Base-by-base conservation (phyloP, 2,329 filamentous ascomycete species). In the Apiospora rasikravindrae region DNA sequence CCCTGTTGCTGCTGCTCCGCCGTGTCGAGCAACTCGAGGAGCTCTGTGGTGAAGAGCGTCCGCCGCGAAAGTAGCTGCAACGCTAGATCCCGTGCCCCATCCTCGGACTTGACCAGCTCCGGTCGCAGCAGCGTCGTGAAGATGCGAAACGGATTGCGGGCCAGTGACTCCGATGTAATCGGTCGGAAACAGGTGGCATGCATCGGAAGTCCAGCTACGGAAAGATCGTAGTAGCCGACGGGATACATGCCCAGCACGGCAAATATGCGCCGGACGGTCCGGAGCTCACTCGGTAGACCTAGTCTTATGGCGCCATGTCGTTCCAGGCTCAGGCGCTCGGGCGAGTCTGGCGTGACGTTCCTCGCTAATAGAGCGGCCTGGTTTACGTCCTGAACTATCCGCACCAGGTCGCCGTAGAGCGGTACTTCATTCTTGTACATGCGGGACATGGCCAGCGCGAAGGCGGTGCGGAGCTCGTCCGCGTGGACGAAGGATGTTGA, bases 101-200 rank as follows among this genome's bases (percentile, higher is more conserved):
- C 76, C 1, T 77, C 76, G 2, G 80, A 74, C 6, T 73, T 77
- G 19, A 88, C 73, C 2, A 86, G 77, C 3, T 86, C 84, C 24
- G 82, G 81, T 0, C 86, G 75, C 13, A 85, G 74, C 1, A 85
- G 74, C 2, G 82, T 83, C 1, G 83, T 82, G 71, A 85, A 84
- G 13, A 85, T 79, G 0, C 83, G 81, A 70, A 88, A 88, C 0
- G 86, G 86, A 69, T 87, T 84, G 22, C 74, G 75, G 2, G 76
- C 72, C 3, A 88, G 78, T 0, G 83, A 80, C 1, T 77, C 74
- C 0, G 73, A 69, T 6, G 75, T 78, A 0, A 76, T 78, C 0
- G 86, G 86, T 1, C 87, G 83, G 73, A 89, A 89, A 11, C 83
- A 85, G 0, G 87, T 88, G 0, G 86, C 86, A 71, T 88, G 86